Evolutionary conservation across 1,139 yeast species (phyloP).

Genomic region (Yamadazyma friedrichii): DNA sequence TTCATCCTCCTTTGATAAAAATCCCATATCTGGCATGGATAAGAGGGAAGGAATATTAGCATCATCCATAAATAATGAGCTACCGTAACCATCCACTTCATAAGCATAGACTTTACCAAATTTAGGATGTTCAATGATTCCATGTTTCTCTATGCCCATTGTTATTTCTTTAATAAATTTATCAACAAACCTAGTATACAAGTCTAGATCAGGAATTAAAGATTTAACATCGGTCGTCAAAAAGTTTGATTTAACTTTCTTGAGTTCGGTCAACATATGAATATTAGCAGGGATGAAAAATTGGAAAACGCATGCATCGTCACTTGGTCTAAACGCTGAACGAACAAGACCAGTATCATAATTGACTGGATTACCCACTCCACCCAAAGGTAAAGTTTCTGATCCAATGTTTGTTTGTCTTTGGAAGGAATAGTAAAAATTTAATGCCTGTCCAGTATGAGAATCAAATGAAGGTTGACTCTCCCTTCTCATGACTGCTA

Average conservation of each 20-base stretch:
- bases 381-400: constrained; percentile 76
- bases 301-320: constrained; percentile 81
- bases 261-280: constrained; percentile 66
- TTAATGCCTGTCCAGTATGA: constrained; percentile 50
- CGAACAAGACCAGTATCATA: constrained; percentile 68
- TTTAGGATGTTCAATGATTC: constrained; percentile 61
- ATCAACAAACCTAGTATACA: constrained; percentile 22
- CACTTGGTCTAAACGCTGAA: constrained; percentile 90
- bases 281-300: constrained; percentile 87
- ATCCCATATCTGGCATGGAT: constrained; percentile 81
- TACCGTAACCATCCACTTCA: constrained; percentile 87
- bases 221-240: constrained; percentile 2
- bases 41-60: constrained; percentile 85
- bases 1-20: constrained; percentile 47
- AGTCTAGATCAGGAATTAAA: constrained; percentile 11
- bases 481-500: constrained; percentile 60
- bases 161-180: constrained; percentile 44
- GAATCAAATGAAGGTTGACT: constrained; percentile 60
- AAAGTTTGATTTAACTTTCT: constrained; percentile 23
- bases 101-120: constrained; percentile 83
- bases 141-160: constrained; percentile 61
- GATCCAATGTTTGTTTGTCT: constrained; percentile 74
- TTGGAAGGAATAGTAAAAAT: constrained; percentile 63
- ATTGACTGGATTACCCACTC: constrained; percentile 83
- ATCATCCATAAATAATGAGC: constrained; percentile 78